Evolutionary conservation across 2,329 filamentous ascomycete genomes (phyloP).

Genomic region (Chaetomiaceae sp.): DNA sequence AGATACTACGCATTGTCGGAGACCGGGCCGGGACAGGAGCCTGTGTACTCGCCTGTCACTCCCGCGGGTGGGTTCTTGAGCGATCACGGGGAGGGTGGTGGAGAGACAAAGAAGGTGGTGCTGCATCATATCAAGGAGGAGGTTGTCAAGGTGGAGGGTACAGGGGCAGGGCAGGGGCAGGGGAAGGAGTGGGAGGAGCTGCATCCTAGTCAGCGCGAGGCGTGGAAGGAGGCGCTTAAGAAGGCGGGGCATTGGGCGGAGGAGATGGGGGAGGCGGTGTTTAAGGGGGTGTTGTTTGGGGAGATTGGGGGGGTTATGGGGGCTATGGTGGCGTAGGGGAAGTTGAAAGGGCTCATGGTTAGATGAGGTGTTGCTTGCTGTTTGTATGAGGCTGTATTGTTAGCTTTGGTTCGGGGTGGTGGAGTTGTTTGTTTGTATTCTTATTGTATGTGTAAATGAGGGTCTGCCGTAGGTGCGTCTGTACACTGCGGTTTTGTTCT

Average conservation of each 20-base stretch:
- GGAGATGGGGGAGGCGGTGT: constrained; percentile 69
- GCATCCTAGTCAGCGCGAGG: constrained; percentile 53
- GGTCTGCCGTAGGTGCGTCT: too few relatives aligned
- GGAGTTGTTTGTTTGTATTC: neutral
- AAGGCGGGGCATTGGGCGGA: constrained; percentile 76
- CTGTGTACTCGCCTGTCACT: too few relatives aligned
- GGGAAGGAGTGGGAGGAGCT: constrained; percentile 71
- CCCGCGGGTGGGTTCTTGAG: too few relatives aligned
- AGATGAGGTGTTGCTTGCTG: neutral
- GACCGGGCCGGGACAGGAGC: neutral
- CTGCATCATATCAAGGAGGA: constrained; percentile 24
- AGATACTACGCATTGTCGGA: neutral
- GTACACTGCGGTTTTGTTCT: neutral
- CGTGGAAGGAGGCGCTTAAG: constrained; percentile 66
- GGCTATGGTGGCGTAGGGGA: constrained; percentile 36
- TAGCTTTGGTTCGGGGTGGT: neutral
- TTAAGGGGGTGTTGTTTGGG: constrained; percentile 74
- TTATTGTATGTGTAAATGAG: neutral
- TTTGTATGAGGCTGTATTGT: neutral
- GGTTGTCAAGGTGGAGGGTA: constrained; percentile 42
- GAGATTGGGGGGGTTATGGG: constrained; percentile 63
- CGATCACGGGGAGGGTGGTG: neutral
- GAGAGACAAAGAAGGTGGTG: constrained; percentile 19
- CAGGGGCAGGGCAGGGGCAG: constrained; percentile 43
- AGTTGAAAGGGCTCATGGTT: neutral